Base-by-base conservation (phyloP, 2,329 filamentous ascomycete species). In the Venturia carpophila region DNA sequence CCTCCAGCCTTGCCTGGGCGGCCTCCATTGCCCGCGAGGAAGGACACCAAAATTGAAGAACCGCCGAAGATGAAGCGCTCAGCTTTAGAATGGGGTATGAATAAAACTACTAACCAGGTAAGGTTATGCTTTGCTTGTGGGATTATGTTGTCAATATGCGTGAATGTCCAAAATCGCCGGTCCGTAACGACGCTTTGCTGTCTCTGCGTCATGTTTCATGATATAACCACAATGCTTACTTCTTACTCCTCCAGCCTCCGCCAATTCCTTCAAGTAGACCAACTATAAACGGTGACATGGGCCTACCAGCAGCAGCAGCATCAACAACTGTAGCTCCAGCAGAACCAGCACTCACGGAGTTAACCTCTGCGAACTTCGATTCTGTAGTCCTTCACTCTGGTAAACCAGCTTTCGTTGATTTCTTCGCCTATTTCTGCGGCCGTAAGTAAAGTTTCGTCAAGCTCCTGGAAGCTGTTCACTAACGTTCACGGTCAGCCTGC, bases 381-480 rank as follows among this genome's bases (percentile, higher is more conserved):
- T 80, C 88, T 60, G 83, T 96, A 65, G 91, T 96, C 69, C 83
- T 96, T 67, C 86, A 95, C 76, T 93, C 90, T 55, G 92, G 92
- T 77, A 97, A 96, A 82, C 93, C 94, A 56, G 93, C 93, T 0
- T 87, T 99, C 37, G 92, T 97, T 71, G 92, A 97, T 77, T 99
- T 99, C 84, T 97, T 96, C 74, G 94, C 94, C 42, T 93, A 93
- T 30, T 99, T 94, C 93, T 99, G 94, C 74, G 94, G 94, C 39
- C 94, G 99, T 84, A 99, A 97, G 79, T 99, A 85, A 83, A 97
- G 99, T 73, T 92, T 97, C 77, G 94, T 94, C 70, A 95, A 94
- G 39, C 84, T 37, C 27, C 27, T 2, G 9, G 30, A 9, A 93
- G 88, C 75, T 87, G 91, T 67, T 87, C 84, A 73, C 92, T 92